phyloP scores from a whole-genome alignment of 2,329 filamentous ascomycete genomes.

The Apiospora aurea region DNA sequence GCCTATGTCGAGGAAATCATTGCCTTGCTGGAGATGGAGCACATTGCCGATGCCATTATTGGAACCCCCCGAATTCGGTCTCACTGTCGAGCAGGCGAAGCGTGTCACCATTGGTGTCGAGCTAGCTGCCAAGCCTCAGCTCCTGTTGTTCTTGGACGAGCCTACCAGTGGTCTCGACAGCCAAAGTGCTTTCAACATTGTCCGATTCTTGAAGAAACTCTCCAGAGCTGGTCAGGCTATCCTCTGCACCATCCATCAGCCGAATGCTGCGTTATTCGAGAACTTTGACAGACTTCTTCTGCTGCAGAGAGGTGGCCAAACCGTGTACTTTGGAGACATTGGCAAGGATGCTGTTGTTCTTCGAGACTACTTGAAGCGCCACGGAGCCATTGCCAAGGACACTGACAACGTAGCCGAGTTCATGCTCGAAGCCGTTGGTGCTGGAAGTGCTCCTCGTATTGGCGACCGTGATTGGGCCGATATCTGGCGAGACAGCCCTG shows the following conservation, averaged over 20 bases:
- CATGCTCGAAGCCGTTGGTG: constrained; percentile 86
- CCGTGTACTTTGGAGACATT: constrained; percentile 87
- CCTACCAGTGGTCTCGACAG: constrained; percentile 78
- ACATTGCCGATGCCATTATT: constrained; percentile 65
- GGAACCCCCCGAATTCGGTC: constrained; percentile 69
- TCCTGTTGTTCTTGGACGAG: constrained; percentile 81
- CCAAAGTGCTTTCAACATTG: constrained; percentile 78
- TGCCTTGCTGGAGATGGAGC: constrained; percentile 63
- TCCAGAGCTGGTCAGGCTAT: constrained; percentile 85
- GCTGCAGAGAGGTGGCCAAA: constrained; percentile 78
- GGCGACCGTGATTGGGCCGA: constrained; percentile 82
- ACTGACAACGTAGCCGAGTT: constrained; percentile 74
- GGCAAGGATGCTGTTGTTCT: constrained; percentile 76
- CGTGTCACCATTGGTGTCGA: constrained; percentile 94
- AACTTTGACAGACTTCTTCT: constrained; percentile 86
- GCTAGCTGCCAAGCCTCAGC: constrained; percentile 80
- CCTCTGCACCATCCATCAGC: constrained; percentile 90
- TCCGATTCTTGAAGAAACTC: constrained; percentile 79
- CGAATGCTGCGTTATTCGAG: constrained; percentile 85
- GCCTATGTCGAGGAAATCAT: constrained; percentile 69
- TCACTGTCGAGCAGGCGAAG: constrained; percentile 71
- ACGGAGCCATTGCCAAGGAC: constrained; percentile 65
- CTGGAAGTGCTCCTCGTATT: constrained; percentile 74
- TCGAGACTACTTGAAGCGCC: constrained; percentile 66
- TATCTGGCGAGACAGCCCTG: constrained; percentile 77